These are phyloP conservation scores for Cubamyces sp. DNA, from an alignment of 768 basidiomycete species.

Conservation along the genomic window DNA sequence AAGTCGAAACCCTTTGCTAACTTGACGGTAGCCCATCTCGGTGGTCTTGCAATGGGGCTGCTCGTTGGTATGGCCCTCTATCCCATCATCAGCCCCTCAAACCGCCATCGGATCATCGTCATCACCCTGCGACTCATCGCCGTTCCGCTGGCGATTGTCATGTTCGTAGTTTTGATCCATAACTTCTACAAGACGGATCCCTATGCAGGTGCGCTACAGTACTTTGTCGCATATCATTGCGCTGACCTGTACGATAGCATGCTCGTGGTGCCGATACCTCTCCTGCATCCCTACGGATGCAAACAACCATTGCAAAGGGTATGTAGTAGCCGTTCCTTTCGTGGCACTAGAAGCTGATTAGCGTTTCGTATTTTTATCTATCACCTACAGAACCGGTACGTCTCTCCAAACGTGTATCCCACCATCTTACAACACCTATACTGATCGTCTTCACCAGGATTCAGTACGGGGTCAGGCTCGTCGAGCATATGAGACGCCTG, in stretches of 20 bases:
- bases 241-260: conserved; percentile 53
- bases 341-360: background rate
- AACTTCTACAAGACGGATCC: conserved; percentile 94
- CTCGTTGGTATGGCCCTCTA: conserved; percentile 84
- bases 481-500: conserved; percentile 1
- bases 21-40: conserved; percentile 68
- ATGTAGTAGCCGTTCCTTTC: conserved; percentile 15
- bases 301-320: conserved; percentile 69
- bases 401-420: background rate
- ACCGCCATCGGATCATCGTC: conserved; percentile 69
- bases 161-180: conserved; percentile 79
- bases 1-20: background rate
- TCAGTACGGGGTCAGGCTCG: conserved; percentile 16
- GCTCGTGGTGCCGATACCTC: conserved; percentile 85
- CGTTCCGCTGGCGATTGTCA: conserved; percentile 72
- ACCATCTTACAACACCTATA: too few relatives aligned
- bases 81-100: conserved; percentile 85
- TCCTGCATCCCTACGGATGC: conserved; percentile 83
- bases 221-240: background rate
- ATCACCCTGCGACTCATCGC: conserved; percentile 76
- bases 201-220: conserved; percentile 63
- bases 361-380: too few relatives aligned
- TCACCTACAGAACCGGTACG: conserved; percentile 22
- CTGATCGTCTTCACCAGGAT: background rate
- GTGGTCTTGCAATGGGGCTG: conserved; percentile 84